A percentile compares a stretch with the other conserved stretches of the same genome.
These are phyloP conservation scores for Cyclocybe cylindracea DNA, from an alignment of 768 basidiomycete genomes.

Conservation along the genomic window DNA sequence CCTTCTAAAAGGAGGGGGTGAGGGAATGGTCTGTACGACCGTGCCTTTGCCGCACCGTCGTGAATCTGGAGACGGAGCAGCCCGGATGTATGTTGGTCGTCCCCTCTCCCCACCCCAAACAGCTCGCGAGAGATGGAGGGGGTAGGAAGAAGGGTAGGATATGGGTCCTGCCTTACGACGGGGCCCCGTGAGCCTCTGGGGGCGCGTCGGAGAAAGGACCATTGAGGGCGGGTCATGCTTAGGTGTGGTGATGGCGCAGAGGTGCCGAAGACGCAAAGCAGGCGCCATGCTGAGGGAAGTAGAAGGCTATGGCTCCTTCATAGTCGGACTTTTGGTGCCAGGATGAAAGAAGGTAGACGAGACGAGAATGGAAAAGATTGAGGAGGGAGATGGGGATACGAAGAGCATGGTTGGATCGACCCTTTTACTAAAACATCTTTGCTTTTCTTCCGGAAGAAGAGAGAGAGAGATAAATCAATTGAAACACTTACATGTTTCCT, in stretches of 20 bases:
- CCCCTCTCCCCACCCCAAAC: background rate
- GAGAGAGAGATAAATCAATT: too few relatives aligned
- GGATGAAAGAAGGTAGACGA: background rate
- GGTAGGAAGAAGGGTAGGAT: constrained; percentile 5
- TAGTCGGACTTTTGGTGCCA: background rate
- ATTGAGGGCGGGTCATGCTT: constrained; percentile 14
- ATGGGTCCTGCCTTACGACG: constrained; percentile 27
- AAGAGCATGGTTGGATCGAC: constrained; percentile 15
- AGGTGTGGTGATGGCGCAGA: background rate
- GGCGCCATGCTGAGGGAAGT: too few relatives aligned
- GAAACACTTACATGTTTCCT: too few relatives aligned
- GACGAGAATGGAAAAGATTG: background rate
- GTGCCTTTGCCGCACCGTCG: constrained; percentile 26
- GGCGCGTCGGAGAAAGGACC: constrained; percentile 24
- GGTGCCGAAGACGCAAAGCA: too few relatives aligned
- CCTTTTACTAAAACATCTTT: constrained; percentile 21
- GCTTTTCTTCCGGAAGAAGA: background rate
- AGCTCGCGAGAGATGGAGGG: too few relatives aligned
- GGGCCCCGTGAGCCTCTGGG: constrained; percentile 14
- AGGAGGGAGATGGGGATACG: background rate
- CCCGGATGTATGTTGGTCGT: constrained; percentile 17
- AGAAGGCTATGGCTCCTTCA: too few relatives aligned
- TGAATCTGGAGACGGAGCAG: constrained; percentile 18
- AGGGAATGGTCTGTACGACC: constrained; percentile 16
- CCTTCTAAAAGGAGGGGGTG: constrained; percentile 1